Evolutionary conservation across 225 moss, liverwort and hornwort species (phyloP).

Genomic region (Straminergon stramineum): DNA sequence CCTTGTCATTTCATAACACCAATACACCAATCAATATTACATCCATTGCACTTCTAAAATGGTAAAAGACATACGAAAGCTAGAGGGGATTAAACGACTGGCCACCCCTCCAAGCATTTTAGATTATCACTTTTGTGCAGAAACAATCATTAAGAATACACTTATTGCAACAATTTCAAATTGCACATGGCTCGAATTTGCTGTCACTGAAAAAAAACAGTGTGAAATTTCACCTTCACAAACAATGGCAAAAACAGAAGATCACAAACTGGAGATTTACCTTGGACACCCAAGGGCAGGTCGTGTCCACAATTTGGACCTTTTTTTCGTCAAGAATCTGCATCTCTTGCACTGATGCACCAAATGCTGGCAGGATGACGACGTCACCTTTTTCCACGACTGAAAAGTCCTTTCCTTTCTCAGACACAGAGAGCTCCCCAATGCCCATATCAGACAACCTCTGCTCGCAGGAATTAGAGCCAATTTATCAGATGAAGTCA

Average conservation of each 20-base stretch:
- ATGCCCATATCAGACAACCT: conserved; percentile 70
- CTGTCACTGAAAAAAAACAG: not conserved
- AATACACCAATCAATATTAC: not conserved
- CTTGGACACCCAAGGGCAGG: conserved; percentile 99
- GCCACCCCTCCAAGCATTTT: not conserved
- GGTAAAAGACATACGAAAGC: not conserved
- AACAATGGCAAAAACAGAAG: not conserved
- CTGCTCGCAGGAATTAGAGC: conserved; percentile 28
- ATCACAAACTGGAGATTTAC: conserved; percentile 11
- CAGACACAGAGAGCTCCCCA: conserved; percentile 34
- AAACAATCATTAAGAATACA: not conserved
- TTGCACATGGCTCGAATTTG: not conserved
- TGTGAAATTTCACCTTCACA: not conserved
- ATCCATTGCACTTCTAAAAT: not conserved
- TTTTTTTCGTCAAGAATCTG: conserved; percentile 70
- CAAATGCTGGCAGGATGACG: conserved; percentile 91
- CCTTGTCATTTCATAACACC: not conserved
- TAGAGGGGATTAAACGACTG: not conserved
- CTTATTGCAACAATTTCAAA: not conserved
- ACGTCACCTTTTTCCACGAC: conserved; percentile 68
- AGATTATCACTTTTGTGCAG: not conserved
- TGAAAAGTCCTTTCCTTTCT: conserved; percentile 71
- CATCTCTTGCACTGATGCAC: conserved; percentile 92
- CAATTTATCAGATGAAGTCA: not conserved
- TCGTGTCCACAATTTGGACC: conserved; percentile 96